phyloP scores from a whole-genome alignment of 805 yeast genomes.

The Saccharomycopsis oosterbeekiorum region DNA sequence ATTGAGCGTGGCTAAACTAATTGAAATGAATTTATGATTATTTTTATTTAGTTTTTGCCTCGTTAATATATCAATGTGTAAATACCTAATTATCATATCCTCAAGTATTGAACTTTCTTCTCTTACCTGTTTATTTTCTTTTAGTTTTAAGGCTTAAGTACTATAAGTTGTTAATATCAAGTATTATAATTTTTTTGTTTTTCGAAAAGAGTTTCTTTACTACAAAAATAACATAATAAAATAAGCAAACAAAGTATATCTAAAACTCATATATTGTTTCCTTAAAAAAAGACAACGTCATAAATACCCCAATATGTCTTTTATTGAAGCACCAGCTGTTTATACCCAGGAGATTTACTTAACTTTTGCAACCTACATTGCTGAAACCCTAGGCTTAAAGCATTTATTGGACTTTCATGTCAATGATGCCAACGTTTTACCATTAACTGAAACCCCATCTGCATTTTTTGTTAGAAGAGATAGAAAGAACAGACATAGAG shows the following conservation, averaged over 20 bases:
- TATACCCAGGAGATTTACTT: slow-evolving; percentile 31
- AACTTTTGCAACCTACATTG: slow-evolving; percentile 33
- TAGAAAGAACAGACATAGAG: slow-evolving; percentile 34
- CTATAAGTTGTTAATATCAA: not conserved
- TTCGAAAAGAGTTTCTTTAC: not conserved
- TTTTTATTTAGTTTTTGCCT: no score
- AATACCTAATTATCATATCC: no score
- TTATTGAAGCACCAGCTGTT: slow-evolving; percentile 40
- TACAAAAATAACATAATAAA: not conserved
- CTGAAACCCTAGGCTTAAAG: slow-evolving; percentile 33
- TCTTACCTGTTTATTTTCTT: not conserved
- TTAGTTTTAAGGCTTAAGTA: not conserved
- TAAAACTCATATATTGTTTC: not conserved
- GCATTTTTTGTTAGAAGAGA: slow-evolving; percentile 41
- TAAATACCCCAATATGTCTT: slow-evolving; percentile 25
- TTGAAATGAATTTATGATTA: no score
- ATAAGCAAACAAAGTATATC: not conserved
- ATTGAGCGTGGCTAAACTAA: no score
- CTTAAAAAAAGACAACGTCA: no score
- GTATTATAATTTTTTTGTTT: not conserved
- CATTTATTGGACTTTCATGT: slow-evolving; percentile 31
- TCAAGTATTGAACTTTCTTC: not conserved
- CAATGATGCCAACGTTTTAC: slow-evolving; percentile 32
- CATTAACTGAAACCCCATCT: slow-evolving; percentile 31
- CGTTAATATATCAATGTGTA: no score